phyloP scores from a whole-genome alignment of 768 basidiomycete genomes.

The Amanita inopinata region DNA sequence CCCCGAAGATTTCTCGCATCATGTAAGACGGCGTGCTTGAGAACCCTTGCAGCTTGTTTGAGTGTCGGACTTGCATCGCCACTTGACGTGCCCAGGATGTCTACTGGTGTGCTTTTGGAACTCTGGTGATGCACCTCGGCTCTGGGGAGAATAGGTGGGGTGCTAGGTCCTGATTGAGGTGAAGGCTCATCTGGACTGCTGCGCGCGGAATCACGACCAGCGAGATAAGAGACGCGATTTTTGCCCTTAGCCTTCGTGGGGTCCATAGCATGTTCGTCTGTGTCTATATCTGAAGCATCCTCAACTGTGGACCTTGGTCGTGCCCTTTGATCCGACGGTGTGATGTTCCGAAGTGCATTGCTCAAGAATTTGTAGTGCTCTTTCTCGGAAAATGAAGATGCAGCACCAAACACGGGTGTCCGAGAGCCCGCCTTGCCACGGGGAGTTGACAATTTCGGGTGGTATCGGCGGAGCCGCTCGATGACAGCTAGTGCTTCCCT shows the following conservation, averaged over 20 bases:
- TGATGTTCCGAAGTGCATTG: constrained; percentile 20
- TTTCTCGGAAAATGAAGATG: constrained; percentile 34
- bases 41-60: constrained; percentile 48
- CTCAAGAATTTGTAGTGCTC: constrained; percentile 30
- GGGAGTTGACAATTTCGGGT: constrained; percentile 32
- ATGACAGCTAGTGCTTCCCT: constrained; percentile 44
- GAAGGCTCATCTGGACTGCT: no score
- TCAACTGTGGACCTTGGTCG: constrained; percentile 15
- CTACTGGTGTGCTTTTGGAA: constrained; percentile 9
- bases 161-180: not conserved
- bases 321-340: constrained; percentile 10
- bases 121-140: no score
- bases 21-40: constrained; percentile 64
- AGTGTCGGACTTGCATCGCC: constrained; percentile 22
- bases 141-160: not conserved
- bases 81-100: constrained; percentile 14
- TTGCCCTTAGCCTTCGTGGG: constrained; percentile 13
- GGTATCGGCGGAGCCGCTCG: constrained; percentile 58
- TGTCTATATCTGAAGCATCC: constrained; percentile 15
- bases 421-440: constrained; percentile 28
- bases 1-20: constrained; percentile 66
- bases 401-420: constrained; percentile 32
- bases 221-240: constrained; percentile 7
- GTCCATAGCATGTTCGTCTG: constrained; percentile 10
- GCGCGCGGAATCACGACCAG: constrained; percentile 4